Evolutionary conservation across 495 filamentous ascomycete species (phyloP), one percentile per base, ranked within the genome.

Genomic region (Darksidea phi): DNA sequence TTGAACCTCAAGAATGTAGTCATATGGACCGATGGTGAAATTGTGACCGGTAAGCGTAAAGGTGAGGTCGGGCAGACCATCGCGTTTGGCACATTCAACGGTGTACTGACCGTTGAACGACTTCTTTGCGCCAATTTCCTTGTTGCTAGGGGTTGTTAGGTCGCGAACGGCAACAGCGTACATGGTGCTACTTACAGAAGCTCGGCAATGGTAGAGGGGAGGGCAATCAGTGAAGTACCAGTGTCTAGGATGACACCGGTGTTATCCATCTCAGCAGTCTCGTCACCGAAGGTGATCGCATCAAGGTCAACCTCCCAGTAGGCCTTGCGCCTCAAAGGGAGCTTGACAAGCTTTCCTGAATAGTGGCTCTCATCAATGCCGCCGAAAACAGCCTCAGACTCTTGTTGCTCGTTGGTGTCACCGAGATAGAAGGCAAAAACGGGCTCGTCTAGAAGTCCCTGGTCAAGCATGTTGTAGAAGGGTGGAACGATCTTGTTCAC

Each of bases 301-400:
- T 97, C 88, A 63, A 97, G 85, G 66, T 97, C 91, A 24, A 97
- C 93, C 81, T 99, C 95, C 95, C 95, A 99, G 82, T 99, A 99
- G 38, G 95, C 95, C 86, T 97, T 97, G 71, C 95, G 89, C 73
- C 94, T 86, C 63, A 99, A 84, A 48, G 93, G 93, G 64, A 99
- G 91, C 71, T 88, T 92, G 61, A 85, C 90, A 69, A 99, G 80
- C 75, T 97, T 86, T 67, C 95, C 95, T 28, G 81, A 86, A 81
- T 90, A 97, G 79, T 90, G 89, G 70, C 78, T 77, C 75, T 91
- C 78, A 75, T 97, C 86, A 57, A 97, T 79, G 70, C 95, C 95
- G 76, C 95, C 95, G 63, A 99, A 97, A 53, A 86, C 86, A 37
- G 86, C 93, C 75, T 90, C 93, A 10, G 92, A 96, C 71, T 87